Percentiles rank a stretch among this genome's conserved stretches.
phyloP scores from a whole-genome alignment of 2,329 filamentous ascomycete species.

The Aspergillus sp. region DNA sequence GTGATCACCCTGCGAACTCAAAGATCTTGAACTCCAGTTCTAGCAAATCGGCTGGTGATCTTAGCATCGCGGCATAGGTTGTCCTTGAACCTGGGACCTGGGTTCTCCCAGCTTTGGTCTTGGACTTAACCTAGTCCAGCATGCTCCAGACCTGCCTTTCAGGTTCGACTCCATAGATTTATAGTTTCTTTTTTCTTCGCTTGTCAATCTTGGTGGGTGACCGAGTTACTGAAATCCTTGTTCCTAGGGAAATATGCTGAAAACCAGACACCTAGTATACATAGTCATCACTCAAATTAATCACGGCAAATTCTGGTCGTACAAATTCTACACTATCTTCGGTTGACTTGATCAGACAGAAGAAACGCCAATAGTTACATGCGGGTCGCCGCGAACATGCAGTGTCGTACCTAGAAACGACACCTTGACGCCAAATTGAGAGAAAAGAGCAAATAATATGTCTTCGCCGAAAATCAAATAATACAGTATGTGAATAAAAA shows the following conservation, averaged over 20 bases:
- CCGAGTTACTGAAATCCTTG: background rate
- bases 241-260: background rate
- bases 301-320: conserved; percentile 7
- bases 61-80: background rate
- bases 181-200: background rate
- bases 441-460: conserved; percentile 16
- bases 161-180: background rate
- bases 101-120: too few species aligned
- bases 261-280: background rate
- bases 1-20: conserved; percentile 4
- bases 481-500: conserved; percentile 19
- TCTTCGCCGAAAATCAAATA: conserved; percentile 20
- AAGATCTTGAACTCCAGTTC: background rate
- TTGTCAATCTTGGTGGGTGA: background rate
- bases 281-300: background rate
- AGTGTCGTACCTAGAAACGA: conserved; percentile 20
- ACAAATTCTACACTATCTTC: conserved; percentile 15
- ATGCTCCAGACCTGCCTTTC: background rate
- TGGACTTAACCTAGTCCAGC: too few species aligned
- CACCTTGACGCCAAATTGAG: conserved; percentile 15
- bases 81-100: too few species aligned
- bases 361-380: conserved; percentile 24
- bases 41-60: background rate
- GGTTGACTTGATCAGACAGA: conserved; percentile 14
- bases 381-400: conserved; percentile 22